Evolutionary conservation across 176 grass and related monocot genomes (phyloP), one percentile per base, ranked within the genome.

Genomic region (Rhynchospora breviuscula): DNA sequence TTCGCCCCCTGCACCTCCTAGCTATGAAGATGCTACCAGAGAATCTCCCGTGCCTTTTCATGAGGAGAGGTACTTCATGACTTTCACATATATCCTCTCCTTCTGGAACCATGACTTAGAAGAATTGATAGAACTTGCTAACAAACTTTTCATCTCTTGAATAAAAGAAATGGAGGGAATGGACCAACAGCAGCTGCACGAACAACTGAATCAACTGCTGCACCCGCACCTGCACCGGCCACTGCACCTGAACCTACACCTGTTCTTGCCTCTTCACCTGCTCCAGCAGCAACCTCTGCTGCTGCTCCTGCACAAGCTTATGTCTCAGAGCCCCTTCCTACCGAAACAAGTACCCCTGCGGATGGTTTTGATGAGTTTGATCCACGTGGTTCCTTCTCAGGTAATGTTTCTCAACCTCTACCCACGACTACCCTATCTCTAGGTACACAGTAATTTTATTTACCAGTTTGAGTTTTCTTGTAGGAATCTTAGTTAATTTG

Each of bases 361-460:
- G 87, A 91, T 87, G 91, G 91, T 85, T 99, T 99, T 90, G 93
- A 93, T 85, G 96, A 95, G 87, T 99, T 99, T 64, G 93, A 99
- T 92, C 96, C 96, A 79, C 96, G 96, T 75, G 88, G 88, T 66
- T 90, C 88, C 74, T 81, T 90, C 63, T 80, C 85, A 93, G 93
- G 96, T 99, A 95, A 82, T 80, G 3, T 51, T 57, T 57, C 12
- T 78, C 51, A 54, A 57, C 25, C 73, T 78, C 13, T 57, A 78
- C 14, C 26, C n/a, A 7, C 49, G 19, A 57, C 51, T 35, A 78
- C 73, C 51, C 33, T 49, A 78, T 78, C 25, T 77, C 18, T 8
- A 26, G 2, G 13, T 31, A 77, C 22, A 56, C 9, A 18, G 6
- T 17, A 4, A 14, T 45, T 75, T 53, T 52, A 14, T 75, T 15